Base-by-base conservation (phyloP, 129 eudicot species). In the Tanacetum coccineum region DNA sequence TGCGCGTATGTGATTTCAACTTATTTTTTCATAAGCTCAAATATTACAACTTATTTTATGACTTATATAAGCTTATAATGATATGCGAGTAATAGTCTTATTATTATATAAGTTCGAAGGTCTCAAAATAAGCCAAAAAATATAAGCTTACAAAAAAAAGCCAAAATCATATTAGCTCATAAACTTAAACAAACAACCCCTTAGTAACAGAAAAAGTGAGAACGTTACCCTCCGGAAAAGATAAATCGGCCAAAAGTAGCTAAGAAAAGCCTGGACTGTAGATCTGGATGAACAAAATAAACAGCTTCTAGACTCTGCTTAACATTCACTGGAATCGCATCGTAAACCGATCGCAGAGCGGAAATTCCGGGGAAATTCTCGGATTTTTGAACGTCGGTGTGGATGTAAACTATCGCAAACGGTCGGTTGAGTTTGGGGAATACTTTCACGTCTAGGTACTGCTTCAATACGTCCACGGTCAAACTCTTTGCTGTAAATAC, bases 261-360 rank as follows among this genome's bases (percentile, higher is more conserved):
- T n/a, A 92, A 82, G 55, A 92, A 88, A 58, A 92, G 85, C 52
- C 95, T 79, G 22, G 98, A 78, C 58, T 92, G 98, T 3, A 92
- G 70, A 52, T 84, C 95, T 1, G 98, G 96, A 64, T 92, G 98
- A 42, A 92, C 80, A 65, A 92, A 92, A 64, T 85, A 92, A 26
- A 92, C 81, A 1, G 95, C 62, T 32, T 87, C 79, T 26, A 92
- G 70, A 77, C 83, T 70, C 1, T 81, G 78, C 9, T 72, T 79
- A n/a, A 85, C 85, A 12, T 42, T 73, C 13, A 46, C 50, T 45
- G 96, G 96, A 66, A 92, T 79, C n/a, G 88, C 86, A 40, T 92
- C 94, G 77, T 80, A 82, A 47, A 86, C 72, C 0, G 84, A 74
- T 65, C 87, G 81, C 57, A 91, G 79, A n/a, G 79, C 82, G 19